Base-by-base conservation (phyloP, 495 filamentous ascomycete species). In the Trichoderma parareesei region DNA sequence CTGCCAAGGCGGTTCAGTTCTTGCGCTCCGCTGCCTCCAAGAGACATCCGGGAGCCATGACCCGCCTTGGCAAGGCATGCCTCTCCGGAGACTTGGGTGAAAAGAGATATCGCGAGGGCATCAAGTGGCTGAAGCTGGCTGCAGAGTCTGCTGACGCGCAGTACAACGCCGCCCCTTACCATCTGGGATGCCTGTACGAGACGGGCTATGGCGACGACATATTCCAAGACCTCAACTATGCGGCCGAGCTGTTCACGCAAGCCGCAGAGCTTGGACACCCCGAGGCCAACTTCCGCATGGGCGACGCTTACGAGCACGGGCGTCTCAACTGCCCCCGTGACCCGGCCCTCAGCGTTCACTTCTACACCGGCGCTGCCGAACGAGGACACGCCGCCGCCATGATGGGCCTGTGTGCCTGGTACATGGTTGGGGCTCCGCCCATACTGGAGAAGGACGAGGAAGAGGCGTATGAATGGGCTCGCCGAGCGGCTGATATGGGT, bases 401-500 rank as follows among this genome's bases (percentile, higher is more conserved):
- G 93, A 96, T 99, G 92, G 92, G 92, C 18, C 82, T 99, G 33
- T 98, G 94, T 72, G 94, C 94, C 14, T 99, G 94, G 94, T 99
- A 97, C 74, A 87, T 99, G 75, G 90, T 98, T 9, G 94, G 94
- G 1, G 95, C 94, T 9, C 90, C 93, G 69, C 94, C 94, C 0
- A 86, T 97, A 18, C 77, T 99, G 38, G 91, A 95, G 65, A 96
- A 92, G 75, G 93, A 98, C 68, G 95, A 98, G 75, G 87, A 88
- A 62, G 94, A 99, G 74, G 94, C 94, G 3, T 98, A 93, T 72
- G 92, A 96, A 73, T 99, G 94, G 94, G 94, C 94, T 37, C 82
- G 84, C 73, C 87, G 85, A 66, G 92, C 94, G 53, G 93, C 93
- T 42, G 86, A 93, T 67, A 79, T 85, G 68, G 92, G 93, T 97